A percentile compares a stretch with the other conserved stretches of the same genome.
Evolutionary conservation across 495 filamentous ascomycete species (phyloP).

Genomic region (Aspergillus baeticus): DNA sequence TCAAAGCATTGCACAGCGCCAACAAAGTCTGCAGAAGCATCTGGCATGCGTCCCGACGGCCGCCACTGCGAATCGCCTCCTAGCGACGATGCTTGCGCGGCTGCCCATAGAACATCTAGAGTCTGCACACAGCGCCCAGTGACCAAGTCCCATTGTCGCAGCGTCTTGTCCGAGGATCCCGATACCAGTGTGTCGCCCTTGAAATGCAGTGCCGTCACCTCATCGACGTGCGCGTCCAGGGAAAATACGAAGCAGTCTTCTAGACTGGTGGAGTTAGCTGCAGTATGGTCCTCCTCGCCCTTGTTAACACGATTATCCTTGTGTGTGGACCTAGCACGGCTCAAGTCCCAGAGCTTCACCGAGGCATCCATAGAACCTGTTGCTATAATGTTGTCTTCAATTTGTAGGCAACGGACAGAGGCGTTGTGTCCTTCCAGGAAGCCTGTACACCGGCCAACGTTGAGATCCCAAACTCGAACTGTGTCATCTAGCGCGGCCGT

Average conservation of each 20-base stretch:
- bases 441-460: conserved; percentile 85
- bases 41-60: conserved; percentile 56
- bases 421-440: conserved; percentile 91
- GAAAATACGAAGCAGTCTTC: conserved; percentile 85
- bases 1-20: conserved; percentile 96
- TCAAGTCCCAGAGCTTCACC: conserved; percentile 91
- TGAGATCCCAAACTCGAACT: conserved; percentile 96
- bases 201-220: conserved; percentile 93
- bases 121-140: conserved; percentile 97
- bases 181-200: conserved; percentile 85
- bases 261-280: conserved; percentile 66
- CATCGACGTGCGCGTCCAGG: conserved; percentile 85
- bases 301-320: conserved; percentile 65
- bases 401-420: conserved; percentile 88
- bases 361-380: conserved; percentile 96
- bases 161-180: conserved; percentile 93
- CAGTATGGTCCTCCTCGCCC: conserved; percentile 60
- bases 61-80: conserved; percentile 54
- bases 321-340: conserved; percentile 52
- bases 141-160: conserved; percentile 95
- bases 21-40: conserved; percentile 84
- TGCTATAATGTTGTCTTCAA: conserved; percentile 93
- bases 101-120: conserved; percentile 97
- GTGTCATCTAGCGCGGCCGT: conserved; percentile 95
- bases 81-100: conserved; percentile 82